These are phyloP conservation scores for Acer negundo DNA, from an alignment of 345 rosid species.

Conservation along the genomic window DNA sequence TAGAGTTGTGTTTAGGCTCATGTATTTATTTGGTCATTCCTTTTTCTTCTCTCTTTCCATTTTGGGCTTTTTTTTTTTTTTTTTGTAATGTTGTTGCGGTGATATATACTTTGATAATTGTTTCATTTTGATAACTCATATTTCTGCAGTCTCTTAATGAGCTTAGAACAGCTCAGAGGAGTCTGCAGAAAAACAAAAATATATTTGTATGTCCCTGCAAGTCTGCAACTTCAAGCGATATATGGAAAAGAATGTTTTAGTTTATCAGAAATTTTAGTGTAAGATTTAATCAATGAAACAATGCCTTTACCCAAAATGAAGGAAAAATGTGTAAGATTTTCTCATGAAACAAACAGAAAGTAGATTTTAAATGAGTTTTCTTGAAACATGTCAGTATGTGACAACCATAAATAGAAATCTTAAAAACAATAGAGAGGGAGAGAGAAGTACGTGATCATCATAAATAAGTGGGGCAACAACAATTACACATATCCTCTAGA, in stretches of 20 bases:
- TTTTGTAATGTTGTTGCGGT: not conserved
- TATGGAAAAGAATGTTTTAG: not conserved
- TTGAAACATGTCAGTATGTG: not conserved
- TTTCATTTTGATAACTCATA: not conserved
- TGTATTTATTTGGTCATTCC: constrained; percentile 16
- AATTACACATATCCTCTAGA: not conserved
- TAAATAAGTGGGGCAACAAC: not conserved
- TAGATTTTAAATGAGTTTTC: not conserved
- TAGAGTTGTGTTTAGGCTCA: constrained; percentile 9
- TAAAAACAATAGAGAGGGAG: not conserved
- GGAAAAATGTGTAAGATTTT: not conserved
- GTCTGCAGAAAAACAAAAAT: not conserved
- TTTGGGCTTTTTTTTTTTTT: not conserved
- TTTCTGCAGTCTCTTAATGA: not conserved
- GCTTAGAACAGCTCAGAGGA: not conserved
- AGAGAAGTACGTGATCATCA: not conserved
- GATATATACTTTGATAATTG: constrained; percentile 15
- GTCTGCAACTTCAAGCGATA: not conserved
- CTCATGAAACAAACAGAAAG: not conserved
- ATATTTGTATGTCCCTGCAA: not conserved
- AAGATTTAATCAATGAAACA: too few species aligned
- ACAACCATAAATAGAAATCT: not conserved
- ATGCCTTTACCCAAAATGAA: too few species aligned
- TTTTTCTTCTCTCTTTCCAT: not conserved
- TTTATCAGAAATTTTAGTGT: not conserved